Evolutionary conservation across 129 eudicot species (phyloP), one percentile per base, ranked within the genome.

Genomic region (Logfia minima): DNA sequence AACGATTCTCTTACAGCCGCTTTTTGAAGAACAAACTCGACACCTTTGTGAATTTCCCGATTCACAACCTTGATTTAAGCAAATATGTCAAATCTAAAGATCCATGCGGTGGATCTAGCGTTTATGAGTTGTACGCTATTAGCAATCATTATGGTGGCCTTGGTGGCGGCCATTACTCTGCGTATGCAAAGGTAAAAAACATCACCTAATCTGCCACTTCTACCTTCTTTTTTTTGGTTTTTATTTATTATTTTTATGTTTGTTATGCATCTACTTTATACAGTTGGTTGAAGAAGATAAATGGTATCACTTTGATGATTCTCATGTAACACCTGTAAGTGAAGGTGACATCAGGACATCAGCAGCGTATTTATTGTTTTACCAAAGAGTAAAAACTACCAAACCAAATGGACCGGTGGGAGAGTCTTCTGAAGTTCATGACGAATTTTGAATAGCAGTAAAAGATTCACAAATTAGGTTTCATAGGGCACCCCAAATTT

Each of bases 91-190:
- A 88, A 79, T 63, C 85, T 39, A 81, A 83, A 77, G 99, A 86
- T 75, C 80, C 84, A 6, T 74, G 84, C 45, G 88, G 71, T 16
- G 81, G 86, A 35, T 77, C 93, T 35, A 84, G 82, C 58, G 80
- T 86, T 9, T 95, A 95, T 76, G 96, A 95, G 77, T 68, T 95
- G 34, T 95, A 91, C 75, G 99, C 99, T 71, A 85, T 95, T 65
- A 95, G 99, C 87, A 95, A 95, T 82, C 99, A 95, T 77, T 95
- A 95, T 79, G 99, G 99, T 51, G 99, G 99, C 43, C 97, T 95
- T 78, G 97, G 99, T 66, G 97, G 97, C n/a, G 99, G 99, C 16
- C 99, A 95, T 85, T 95, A 95, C 74, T 79, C 99, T 67, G 99
- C 99, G 51, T 92, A 92, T 41, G 92, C 97, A 52, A 92, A 95